These are phyloP conservation scores for Parafenestella ontariensis DNA, from an alignment of 2,329 filamentous ascomycete genomes.

Conservation along the genomic window DNA sequence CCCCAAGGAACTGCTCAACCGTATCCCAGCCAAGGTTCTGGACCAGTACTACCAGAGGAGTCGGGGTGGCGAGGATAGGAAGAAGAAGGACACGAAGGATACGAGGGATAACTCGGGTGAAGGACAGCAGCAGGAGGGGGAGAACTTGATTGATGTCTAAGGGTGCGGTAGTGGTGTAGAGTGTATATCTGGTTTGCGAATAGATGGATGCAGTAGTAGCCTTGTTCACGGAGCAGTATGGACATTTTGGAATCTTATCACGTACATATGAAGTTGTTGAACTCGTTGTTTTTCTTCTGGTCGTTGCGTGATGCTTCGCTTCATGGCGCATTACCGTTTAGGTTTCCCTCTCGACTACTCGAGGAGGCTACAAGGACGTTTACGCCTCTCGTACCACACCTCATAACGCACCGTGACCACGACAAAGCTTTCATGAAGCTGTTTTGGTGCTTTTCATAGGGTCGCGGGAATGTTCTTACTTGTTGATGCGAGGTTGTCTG, in stretches of 20 bases:
- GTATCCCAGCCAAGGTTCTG: constrained; percentile 64
- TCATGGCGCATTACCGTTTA: too few species aligned
- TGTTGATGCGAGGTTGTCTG: too few species aligned
- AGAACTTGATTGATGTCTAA: constrained; percentile 51
- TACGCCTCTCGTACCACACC: too few species aligned
- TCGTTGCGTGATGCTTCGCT: too few species aligned
- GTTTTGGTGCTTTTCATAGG: too few species aligned
- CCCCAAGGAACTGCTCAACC: constrained; percentile 97
- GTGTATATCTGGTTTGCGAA: constrained; percentile 5
- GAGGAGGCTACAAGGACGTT: neutral
- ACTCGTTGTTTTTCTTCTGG: too few species aligned
- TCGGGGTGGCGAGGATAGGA: constrained; percentile 45
- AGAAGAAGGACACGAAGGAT: constrained; percentile 49
- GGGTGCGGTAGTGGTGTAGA: constrained; percentile 1
- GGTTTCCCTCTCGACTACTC: too few species aligned
- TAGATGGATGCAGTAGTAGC: constrained; percentile 9
- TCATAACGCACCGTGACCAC: too few species aligned
- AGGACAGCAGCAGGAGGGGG: constrained; percentile 22
- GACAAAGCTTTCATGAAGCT: too few species aligned
- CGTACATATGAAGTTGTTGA: constrained; percentile 22
- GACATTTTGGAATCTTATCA: constrained; percentile 22
- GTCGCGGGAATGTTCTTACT: too few species aligned
- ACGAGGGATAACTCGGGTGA: constrained; percentile 53
- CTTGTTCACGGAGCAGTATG: constrained; percentile 19
- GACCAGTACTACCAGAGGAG: constrained; percentile 60